A percentile compares a stretch with the other conserved stretches of the same genome.
Conservation (phyloP, 1,139 yeast species). For the Kodamaea ohmeri region DNA sequence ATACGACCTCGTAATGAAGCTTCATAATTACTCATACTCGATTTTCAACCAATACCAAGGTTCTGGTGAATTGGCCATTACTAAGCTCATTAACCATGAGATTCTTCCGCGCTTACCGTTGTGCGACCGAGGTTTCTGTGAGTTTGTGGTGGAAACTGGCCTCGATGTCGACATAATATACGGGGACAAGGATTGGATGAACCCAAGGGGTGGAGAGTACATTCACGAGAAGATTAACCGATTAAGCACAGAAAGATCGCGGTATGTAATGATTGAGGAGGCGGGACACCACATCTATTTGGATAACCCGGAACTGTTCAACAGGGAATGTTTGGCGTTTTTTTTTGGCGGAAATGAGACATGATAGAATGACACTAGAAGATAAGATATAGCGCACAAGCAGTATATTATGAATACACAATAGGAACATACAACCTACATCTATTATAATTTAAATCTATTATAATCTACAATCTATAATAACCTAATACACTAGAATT, state of each 20-base stretch:
- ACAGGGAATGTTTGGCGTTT: constrained; percentile 13
- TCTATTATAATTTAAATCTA: no score
- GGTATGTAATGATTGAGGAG: constrained; percentile 27
- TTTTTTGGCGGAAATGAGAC: neutral
- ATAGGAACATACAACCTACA: no score
- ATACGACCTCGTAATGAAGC: constrained; percentile 30
- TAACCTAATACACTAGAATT: no score
- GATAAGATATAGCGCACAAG: no score
- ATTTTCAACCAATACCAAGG: constrained; percentile 46
- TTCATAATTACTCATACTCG: constrained; percentile 43
- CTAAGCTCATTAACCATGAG: constrained; percentile 41
- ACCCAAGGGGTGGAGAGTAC: constrained; percentile 38
- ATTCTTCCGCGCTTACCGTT: constrained; percentile 41
- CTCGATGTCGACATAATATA: constrained; percentile 37
- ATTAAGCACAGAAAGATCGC: constrained; percentile 20
- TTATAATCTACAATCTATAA: no score
- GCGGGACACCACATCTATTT: constrained; percentile 45
- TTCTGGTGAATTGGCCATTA: constrained; percentile 46
- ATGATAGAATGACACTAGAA: neutral
- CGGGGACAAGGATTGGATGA: constrained; percentile 50
- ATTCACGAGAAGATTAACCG: constrained; percentile 29
- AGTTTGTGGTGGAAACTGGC: constrained; percentile 24
- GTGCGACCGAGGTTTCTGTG: constrained; percentile 41
- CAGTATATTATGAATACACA: no score
- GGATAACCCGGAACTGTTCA: constrained; percentile 35